Conservation (phyloP, 257 asterid species). For the Prunella vulgaris region DNA sequence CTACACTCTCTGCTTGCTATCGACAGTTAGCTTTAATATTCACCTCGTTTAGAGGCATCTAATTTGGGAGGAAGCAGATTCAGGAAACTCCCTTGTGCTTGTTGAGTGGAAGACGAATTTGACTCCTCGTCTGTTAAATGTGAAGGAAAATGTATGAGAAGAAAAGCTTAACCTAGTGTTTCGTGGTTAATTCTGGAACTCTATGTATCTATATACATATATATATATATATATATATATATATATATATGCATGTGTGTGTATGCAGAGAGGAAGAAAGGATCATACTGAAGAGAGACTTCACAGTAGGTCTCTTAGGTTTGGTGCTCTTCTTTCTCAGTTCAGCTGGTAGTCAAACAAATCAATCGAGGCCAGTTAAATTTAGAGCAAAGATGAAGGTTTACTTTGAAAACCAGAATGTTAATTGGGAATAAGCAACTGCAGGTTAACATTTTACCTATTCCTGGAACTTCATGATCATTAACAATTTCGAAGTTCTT, state of each 20-base stretch:
- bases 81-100: slow-evolving; percentile 71
- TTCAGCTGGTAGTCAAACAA: slow-evolving; percentile 53
- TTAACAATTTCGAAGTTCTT: slow-evolving; percentile 92
- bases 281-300: slow-evolving; percentile 80
- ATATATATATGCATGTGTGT: background rate
- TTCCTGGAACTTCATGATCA: slow-evolving; percentile 82
- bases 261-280: slow-evolving; percentile 14
- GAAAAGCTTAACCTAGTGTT: background rate
- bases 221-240: background rate
- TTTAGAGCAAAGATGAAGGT: background rate
- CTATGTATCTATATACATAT: background rate
- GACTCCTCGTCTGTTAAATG: slow-evolving; percentile 59
- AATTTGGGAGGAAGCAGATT: slow-evolving; percentile 58
- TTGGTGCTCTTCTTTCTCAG: slow-evolving; percentile 81
- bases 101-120: slow-evolving; percentile 51
- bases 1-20: slow-evolving; percentile 34
- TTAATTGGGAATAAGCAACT: slow-evolving; percentile 9
- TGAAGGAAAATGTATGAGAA: background rate
- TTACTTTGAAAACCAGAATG: background rate
- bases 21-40: slow-evolving; percentile 34
- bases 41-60: slow-evolving; percentile 44
- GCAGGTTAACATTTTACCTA: slow-evolving; percentile 39
- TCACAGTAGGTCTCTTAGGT: slow-evolving; percentile 90
- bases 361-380: slow-evolving; percentile 14
- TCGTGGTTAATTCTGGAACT: background rate